phyloP scores from a whole-genome alignment of 2,329 filamentous ascomycete genomes.

The Aspergillus sp. region DNA sequence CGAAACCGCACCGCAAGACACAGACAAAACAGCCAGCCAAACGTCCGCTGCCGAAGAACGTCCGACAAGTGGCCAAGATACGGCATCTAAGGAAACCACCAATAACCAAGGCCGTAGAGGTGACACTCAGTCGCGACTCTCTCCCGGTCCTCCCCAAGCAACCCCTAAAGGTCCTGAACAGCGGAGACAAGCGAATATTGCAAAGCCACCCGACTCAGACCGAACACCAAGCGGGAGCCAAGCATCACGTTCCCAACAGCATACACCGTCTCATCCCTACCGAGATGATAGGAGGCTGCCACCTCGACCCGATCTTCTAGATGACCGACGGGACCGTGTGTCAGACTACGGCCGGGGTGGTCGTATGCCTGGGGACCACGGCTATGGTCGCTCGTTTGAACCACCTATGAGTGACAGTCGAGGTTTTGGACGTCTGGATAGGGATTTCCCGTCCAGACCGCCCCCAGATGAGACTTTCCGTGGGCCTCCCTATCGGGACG shows the following conservation, averaged over 20 bases:
- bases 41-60: conserved; percentile 10
- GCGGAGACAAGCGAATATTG: conserved; percentile 30
- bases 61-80: conserved; percentile 6
- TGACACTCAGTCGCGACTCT: conserved; percentile 16
- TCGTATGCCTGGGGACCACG: conserved; percentile 38
- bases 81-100: conserved; percentile 14
- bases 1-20: conserved; percentile 16
- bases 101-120: conserved; percentile 11
- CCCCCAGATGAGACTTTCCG: conserved; percentile 42
- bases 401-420: conserved; percentile 32
- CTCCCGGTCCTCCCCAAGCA: conserved; percentile 24
- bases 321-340: conserved; percentile 41
- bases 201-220: conserved; percentile 42
- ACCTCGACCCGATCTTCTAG: conserved; percentile 39
- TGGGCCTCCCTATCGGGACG: conserved; percentile 37
- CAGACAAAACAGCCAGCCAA: conserved; percentile 9
- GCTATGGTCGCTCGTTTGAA: conserved; percentile 39
- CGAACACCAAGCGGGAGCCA: conserved; percentile 26
- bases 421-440: conserved; percentile 39
- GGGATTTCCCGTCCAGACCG: conserved; percentile 34
- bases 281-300: conserved; percentile 39
- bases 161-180: conserved; percentile 29
- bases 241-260: conserved; percentile 33
- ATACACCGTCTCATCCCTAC: conserved; percentile 39
- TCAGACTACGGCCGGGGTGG: conserved; percentile 36